A percentile compares a stretch with the other conserved stretches of the same genome.
These are phyloP conservation scores for Globisporangium radiosum DNA, from an alignment of 352 stramenopile species.

Conservation along the genomic window DNA sequence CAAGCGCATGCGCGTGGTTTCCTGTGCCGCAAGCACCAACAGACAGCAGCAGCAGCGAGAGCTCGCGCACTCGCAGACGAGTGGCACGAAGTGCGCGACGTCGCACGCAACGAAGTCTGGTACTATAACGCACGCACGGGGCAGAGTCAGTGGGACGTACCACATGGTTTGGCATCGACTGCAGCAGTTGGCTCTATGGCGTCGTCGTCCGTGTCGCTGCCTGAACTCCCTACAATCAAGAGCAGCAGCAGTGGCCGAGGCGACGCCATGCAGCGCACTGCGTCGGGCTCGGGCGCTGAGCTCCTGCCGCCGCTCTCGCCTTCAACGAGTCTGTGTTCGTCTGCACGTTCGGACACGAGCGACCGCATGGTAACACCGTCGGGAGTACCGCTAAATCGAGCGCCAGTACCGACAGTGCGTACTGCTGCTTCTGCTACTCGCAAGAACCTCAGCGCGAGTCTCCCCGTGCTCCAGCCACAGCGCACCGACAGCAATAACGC, in stretches of 20 bases:
- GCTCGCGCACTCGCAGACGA: conserved; percentile 9
- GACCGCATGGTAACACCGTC: conserved; percentile 3
- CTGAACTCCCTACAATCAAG: conserved; percentile 19
- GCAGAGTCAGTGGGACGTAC: conserved; percentile 70
- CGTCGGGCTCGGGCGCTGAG: neutral
- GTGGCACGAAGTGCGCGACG: conserved; percentile 73
- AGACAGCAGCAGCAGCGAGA: conserved; percentile 13
- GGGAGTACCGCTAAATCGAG: too few species aligned
- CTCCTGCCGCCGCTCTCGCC: conserved; percentile 21
- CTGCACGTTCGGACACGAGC: conserved; percentile 21
- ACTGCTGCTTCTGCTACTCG: neutral
- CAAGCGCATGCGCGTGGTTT: conserved; percentile 59
- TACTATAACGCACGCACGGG: conserved; percentile 75
- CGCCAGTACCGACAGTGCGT: neutral
- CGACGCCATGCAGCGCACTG: conserved; percentile 2
- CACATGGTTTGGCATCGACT: conserved; percentile 14
- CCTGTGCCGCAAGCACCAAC: conserved; percentile 27
- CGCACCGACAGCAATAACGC: too few species aligned
- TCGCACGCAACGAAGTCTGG: conserved; percentile 63
- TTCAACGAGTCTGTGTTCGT: conserved; percentile 21
- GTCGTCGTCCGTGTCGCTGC: conserved; percentile 11
- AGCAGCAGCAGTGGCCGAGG: neutral
- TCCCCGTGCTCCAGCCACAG: conserved; percentile 22
- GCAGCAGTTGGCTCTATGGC: neutral
- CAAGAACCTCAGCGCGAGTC: conserved; percentile 3